Evolutionary conservation across 1,139 yeast genomes (phyloP), one percentile per base, ranked within the genome.

Genomic region (Zygoascus hellenicus): DNA sequence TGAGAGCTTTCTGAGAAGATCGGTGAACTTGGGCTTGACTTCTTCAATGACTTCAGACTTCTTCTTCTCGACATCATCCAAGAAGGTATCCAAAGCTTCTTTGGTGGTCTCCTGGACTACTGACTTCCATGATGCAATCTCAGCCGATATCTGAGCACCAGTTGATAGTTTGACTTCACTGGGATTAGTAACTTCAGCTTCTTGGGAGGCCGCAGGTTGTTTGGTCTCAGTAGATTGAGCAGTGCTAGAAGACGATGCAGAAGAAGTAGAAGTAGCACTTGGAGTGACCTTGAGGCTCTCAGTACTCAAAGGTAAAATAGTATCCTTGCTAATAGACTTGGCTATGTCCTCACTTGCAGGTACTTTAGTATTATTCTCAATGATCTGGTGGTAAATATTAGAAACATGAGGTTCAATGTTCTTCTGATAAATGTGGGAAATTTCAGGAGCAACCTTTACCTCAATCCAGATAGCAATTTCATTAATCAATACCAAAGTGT

Each of bases 31-130:
- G 5, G 62, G 61, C 26, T 54, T 45, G 13, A 54, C 55, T 5
- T 51, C 50, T 1, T 52, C 58, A 42, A 58, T 46, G 37, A 59
- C 40, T 9, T 44, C 39, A 19, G 38, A 58, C 57, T 55, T 67
- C 50, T 52, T 64, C 33, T 46, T 60, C 50, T 56, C 67, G 46
- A 54, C 63, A 55, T 58, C 68, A 48, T 54, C 64, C 53, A 51
- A 59, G 53, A 49, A 66, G 38, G 56, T 58, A 46, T 47, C 61
- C 52, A 55, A 59, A 33, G 61, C 66, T 39, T 60, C 68, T 46
- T 53, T 55, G 39, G 58, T 60, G 26, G 60, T 64, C 48, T 53
- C 55, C 36, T 55, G 61, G 33, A 62, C 64, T 48, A 62, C 45
- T n/a, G 48, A 42, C 38, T 55, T 57, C 66, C 66, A 62, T 31